Evolutionary conservation across 306 rosid genomes (phyloP).

Genomic region (Oxytropis ochrocephala): DNA sequence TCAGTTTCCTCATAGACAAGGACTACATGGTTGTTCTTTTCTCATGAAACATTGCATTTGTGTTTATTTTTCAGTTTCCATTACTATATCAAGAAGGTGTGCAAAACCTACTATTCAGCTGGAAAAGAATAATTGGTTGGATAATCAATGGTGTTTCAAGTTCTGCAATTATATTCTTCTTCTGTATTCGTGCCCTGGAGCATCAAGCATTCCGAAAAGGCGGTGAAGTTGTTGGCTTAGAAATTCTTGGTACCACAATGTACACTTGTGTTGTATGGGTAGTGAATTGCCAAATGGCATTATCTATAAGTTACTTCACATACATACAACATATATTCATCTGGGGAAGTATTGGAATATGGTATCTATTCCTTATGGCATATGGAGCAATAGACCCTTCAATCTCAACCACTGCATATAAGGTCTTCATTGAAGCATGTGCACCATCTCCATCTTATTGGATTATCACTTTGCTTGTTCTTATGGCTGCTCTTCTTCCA

Average conservation of each 20-base stretch:
- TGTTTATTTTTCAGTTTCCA: slow-evolving; percentile 61
- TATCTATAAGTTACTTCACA: slow-evolving; percentile 80
- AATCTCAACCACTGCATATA: slow-evolving; percentile 75
- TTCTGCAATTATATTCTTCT: slow-evolving; percentile 67
- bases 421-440: slow-evolving; percentile 83
- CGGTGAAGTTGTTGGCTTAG: slow-evolving; percentile 58
- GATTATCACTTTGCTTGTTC: slow-evolving; percentile 61
- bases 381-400: slow-evolving; percentile 77
- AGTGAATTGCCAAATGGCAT: slow-evolving; percentile 95
- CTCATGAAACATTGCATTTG: slow-evolving; percentile 18
- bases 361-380: slow-evolving; percentile 80
- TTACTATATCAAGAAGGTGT: slow-evolving; percentile 91
- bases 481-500: slow-evolving; percentile 57
- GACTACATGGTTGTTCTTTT: neutral
- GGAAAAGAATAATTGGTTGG: slow-evolving; percentile 79
- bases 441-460: slow-evolving; percentile 83
- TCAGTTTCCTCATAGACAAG: neutral
- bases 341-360: slow-evolving; percentile 76
- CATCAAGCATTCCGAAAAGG: slow-evolving; percentile 80
- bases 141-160: slow-evolving; percentile 51
- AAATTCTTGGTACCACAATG: slow-evolving; percentile 72
- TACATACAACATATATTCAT: slow-evolving; percentile 80
- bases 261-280: slow-evolving; percentile 91
- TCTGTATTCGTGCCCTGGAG: slow-evolving; percentile 53
- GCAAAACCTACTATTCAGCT: slow-evolving; percentile 81